These are phyloP conservation scores for Aureobasidium sp. DNA, from an alignment of 2,329 filamentous ascomycete genomes.

Conservation along the genomic window DNA sequence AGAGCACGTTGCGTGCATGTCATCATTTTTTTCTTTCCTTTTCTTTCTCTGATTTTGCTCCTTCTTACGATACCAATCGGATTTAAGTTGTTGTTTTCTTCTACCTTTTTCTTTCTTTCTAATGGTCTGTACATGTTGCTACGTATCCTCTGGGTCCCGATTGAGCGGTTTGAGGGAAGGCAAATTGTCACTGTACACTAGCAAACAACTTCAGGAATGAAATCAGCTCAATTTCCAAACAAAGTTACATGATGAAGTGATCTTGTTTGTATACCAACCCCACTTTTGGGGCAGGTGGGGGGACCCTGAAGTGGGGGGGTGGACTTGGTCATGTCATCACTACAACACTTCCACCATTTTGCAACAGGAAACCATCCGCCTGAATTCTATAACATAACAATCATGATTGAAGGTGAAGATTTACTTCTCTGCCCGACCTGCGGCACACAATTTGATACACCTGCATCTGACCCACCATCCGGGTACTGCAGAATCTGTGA, in stretches of 20 bases:
- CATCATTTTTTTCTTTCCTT: not conserved
- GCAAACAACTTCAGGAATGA: not conserved
- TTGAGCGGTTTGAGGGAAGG: not conserved
- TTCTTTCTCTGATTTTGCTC: not conserved
- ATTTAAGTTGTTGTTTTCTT: not conserved
- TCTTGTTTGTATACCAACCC: not conserved
- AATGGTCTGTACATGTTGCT: not conserved
- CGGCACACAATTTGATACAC: constrained; percentile 58
- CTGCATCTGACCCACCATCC: constrained; percentile 39
- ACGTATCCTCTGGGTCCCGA: not conserved
- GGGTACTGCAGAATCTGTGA: constrained; percentile 68
- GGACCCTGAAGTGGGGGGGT: not conserved
- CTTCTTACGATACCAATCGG: not conserved
- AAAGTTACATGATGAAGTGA: not conserved
- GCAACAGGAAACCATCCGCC: too few relatives aligned
- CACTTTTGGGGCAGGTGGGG: not conserved
- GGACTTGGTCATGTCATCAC: constrained; percentile 1
- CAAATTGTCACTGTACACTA: not conserved
- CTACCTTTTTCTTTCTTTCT: not conserved
- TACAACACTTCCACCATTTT: not conserved
- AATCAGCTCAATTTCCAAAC: not conserved
- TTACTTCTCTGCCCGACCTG: constrained; percentile 59
- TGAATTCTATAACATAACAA: not conserved
- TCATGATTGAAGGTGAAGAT: constrained; percentile 20
- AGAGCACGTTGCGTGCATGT: not conserved